These are phyloP conservation scores for Elsinoe arachidis DNA, from an alignment of 2,329 filamentous ascomycete genomes.

Conservation along the genomic window DNA sequence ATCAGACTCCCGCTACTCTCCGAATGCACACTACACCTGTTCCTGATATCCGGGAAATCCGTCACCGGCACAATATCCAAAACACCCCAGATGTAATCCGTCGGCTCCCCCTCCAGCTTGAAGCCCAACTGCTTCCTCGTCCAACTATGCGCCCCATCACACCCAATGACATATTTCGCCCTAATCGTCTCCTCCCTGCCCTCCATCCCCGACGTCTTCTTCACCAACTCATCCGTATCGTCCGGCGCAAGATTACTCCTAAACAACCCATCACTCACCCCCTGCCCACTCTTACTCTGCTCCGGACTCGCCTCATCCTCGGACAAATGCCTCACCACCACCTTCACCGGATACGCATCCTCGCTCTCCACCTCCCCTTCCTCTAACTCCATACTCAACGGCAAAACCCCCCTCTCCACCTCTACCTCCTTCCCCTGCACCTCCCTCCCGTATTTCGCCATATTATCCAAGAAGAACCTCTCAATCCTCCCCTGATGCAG, in stretches of 20 bases:
- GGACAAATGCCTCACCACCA: slow-evolving; percentile 48
- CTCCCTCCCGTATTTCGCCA: slow-evolving; percentile 43
- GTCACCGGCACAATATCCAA: slow-evolving; percentile 24
- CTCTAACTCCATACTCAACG: slow-evolving; percentile 48
- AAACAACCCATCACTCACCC: slow-evolving; percentile 46
- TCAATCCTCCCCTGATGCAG: slow-evolving; percentile 65
- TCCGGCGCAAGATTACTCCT: slow-evolving; percentile 41
- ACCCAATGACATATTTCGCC: slow-evolving; percentile 19
- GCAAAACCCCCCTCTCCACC: slow-evolving; percentile 54
- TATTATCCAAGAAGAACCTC: slow-evolving; percentile 33
- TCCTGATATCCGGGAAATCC: slow-evolving; percentile 47
- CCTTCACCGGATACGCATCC: slow-evolving; percentile 51
- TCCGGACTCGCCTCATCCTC: slow-evolving; percentile 50
- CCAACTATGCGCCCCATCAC: slow-evolving; percentile 20
- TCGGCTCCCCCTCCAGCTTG: slow-evolving; percentile 22
- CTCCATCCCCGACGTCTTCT: slow-evolving; percentile 16
- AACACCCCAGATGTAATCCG: slow-evolving; percentile 26
- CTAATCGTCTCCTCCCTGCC: slow-evolving; percentile 16
- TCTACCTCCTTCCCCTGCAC: slow-evolving; percentile 16
- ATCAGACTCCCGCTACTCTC: slow-evolving; percentile 64
- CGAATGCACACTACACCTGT: slow-evolving; percentile 46
- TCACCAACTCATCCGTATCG: slow-evolving; percentile 19
- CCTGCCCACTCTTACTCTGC: slow-evolving; percentile 30
- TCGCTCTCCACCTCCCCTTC: slow-evolving; percentile 41
- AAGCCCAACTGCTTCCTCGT: slow-evolving; percentile 19